Conservation (phyloP, 306 rosid genomes). For the Cyclanthera cordifolia region DNA sequence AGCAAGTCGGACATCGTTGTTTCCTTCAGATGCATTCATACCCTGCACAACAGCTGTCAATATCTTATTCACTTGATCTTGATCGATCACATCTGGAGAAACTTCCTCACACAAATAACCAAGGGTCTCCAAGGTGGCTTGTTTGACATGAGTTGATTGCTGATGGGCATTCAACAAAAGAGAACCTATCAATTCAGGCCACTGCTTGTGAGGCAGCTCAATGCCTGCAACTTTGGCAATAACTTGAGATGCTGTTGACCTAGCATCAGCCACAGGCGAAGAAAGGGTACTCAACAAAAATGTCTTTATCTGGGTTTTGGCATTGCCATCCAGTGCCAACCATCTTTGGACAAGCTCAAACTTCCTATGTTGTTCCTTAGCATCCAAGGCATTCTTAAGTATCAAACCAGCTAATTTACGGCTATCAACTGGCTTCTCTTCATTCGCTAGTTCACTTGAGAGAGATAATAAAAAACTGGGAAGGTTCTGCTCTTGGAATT, state of each 20-base stretch:
- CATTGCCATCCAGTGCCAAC: slow-evolving; percentile 53
- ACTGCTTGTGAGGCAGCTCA: slow-evolving; percentile 79
- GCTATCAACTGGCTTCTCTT: slow-evolving; percentile 79
- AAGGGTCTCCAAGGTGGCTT: slow-evolving; percentile 87
- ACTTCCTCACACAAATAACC: slow-evolving; percentile 95
- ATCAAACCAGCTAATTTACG: slow-evolving; percentile 76
- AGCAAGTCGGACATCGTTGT: slow-evolving; percentile 80
- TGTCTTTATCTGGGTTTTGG: slow-evolving; percentile 60
- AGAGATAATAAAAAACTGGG: slow-evolving; percentile 74
- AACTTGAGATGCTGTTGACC: slow-evolving; percentile 85
- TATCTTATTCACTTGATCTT: slow-evolving; percentile 81
- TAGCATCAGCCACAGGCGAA: slow-evolving; percentile 60
- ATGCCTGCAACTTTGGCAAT: slow-evolving; percentile 86
- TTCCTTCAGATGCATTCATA: slow-evolving; percentile 70
- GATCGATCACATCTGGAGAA: slow-evolving; percentile 75
- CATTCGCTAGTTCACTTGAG: slow-evolving; percentile 81
- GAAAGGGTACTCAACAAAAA: slow-evolving; percentile 63
- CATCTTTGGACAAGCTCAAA: slow-evolving; percentile 70
- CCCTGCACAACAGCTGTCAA: slow-evolving; percentile 96
- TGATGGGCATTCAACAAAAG: slow-evolving; percentile 63
- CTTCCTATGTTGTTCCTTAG: slow-evolving; percentile 84
- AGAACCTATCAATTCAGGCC: slow-evolving; percentile 79
- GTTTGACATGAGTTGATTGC: slow-evolving; percentile 63
- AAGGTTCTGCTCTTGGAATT: slow-evolving; percentile 85
- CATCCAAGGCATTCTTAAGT: slow-evolving; percentile 88